Base-by-base conservation (phyloP, 306 rosid species). In the Acacia acuminata region DNA sequence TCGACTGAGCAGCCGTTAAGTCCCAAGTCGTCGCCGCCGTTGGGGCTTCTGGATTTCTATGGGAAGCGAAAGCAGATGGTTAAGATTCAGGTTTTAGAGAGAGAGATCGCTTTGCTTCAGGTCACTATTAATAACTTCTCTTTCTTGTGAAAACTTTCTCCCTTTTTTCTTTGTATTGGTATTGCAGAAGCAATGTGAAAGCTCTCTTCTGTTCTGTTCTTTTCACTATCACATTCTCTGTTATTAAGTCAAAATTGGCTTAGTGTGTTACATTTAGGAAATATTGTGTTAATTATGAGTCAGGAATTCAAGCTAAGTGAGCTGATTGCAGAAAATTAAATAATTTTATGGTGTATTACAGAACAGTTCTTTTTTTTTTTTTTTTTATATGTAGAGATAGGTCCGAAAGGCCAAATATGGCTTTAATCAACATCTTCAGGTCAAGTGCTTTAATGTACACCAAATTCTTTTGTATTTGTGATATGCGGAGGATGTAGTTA, bases 51-150 rank as follows among this genome's bases (percentile, higher is more conserved):
- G 24, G 85, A 88, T 85, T 85, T 85, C 78, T 81, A 72, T 77
- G 87, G 87, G 58, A 85, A 85, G 83, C 56, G 88, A 10, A 85
- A 75, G 34, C 81, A 82, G 61, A 68, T 77, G 73, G 64, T 80
- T 45, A 85, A 88, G 88, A 81, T 82, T 80, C 90, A 88, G 77
- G 77, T 77, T 70, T 63, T 88, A 86, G 90, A 88, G 73, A 82
- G 79, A 80, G 88, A 88, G 79, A 82, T 85, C 69, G 50, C 55
- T 80, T 68, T 82, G 64, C 88, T 85, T 85, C 79, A 88, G 88
- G 90, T 87, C 14, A 64, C 10, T 5, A 4, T 30, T 6, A 30
- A 5, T 58, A 3, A 60, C 66, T 40, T 68, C 16, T 38, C 27
- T 69, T 40, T 69, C 1, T 69, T 69, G 3, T 20, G 12, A 66